A percentile compares a stretch with the other conserved stretches of the same genome.
phyloP scores from a whole-genome alignment of 306 rosid species.

The Parietaria judaica region DNA sequence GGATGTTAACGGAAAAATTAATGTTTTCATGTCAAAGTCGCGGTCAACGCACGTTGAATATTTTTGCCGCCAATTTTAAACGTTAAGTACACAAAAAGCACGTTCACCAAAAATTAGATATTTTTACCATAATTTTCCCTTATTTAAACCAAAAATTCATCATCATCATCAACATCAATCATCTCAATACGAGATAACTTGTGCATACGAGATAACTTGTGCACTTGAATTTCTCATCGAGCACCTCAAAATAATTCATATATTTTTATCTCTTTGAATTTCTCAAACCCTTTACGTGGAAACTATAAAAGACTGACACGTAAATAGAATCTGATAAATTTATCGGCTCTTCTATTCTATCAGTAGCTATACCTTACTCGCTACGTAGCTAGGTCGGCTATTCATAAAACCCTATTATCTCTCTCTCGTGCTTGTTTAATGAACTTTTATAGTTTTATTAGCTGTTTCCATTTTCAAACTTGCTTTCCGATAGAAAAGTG shows the following conservation, averaged over 20 bases:
- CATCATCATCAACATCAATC: too few relatives aligned
- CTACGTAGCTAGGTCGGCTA: conserved; percentile 47
- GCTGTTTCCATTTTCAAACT: background rate
- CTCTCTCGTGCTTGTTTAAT: conserved; percentile 15
- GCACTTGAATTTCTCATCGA: conserved; percentile 9
- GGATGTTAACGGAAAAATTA: too few relatives aligned
- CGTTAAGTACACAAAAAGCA: too few relatives aligned
- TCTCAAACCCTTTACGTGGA: conserved; percentile 57
- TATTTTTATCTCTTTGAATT: conserved; percentile 14
- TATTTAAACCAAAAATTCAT: too few relatives aligned
- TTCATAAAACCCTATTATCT: background rate
- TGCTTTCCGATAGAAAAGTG: conserved; percentile 10
- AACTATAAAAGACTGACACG: conserved; percentile 34
- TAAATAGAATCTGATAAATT: conserved; percentile 28
- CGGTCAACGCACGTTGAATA: too few relatives aligned
- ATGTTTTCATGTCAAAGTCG: too few relatives aligned
- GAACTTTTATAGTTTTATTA: conserved; percentile 14
- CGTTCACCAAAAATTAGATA: too few relatives aligned
- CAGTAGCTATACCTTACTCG: conserved; percentile 9
- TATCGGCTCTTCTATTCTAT: conserved; percentile 9
- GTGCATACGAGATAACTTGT: too few relatives aligned
- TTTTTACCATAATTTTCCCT: too few relatives aligned
- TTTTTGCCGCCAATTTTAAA: too few relatives aligned
- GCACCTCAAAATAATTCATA: background rate
- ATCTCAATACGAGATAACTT: too few relatives aligned